These are phyloP conservation scores for Shiraia bambusicola DNA, from an alignment of 2,329 filamentous ascomycete species.

Conservation along the genomic window DNA sequence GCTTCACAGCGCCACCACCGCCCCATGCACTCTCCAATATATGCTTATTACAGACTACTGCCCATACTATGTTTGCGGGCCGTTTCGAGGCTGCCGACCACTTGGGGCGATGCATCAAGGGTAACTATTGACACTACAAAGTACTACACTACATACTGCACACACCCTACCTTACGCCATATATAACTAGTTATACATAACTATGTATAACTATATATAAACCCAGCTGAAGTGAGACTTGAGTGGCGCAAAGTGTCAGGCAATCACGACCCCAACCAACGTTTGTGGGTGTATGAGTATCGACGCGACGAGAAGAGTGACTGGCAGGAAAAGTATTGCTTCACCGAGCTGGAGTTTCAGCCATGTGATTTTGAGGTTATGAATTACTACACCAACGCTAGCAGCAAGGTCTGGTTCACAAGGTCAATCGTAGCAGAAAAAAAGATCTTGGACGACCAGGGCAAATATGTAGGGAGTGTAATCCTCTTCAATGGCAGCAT, in stretches of 20 bases:
- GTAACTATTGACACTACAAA: constrained; percentile 1
- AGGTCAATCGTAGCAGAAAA: constrained; percentile 48
- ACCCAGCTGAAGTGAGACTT: constrained; percentile 35
- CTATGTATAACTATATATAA: no score
- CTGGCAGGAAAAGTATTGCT: constrained; percentile 66
- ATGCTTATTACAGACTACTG: constrained; percentile 6
- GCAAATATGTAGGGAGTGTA: constrained; percentile 42
- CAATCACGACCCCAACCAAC: constrained; percentile 39
- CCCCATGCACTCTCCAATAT: constrained; percentile 4
- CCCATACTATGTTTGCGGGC: no score
- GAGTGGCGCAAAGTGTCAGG: constrained; percentile 38
- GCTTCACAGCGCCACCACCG: constrained; percentile 5
- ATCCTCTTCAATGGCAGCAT: constrained; percentile 49
- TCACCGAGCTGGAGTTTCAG: constrained; percentile 51
- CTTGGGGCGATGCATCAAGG: not conserved
- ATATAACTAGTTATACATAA: no score
- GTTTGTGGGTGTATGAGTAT: constrained; percentile 50
- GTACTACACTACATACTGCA: no score
- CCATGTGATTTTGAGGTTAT: constrained; percentile 35
- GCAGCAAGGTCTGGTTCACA: constrained; percentile 36
- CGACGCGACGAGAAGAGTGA: constrained; percentile 42
- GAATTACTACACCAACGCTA: constrained; percentile 41
- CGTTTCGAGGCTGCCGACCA: no score
- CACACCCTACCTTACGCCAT: not conserved
- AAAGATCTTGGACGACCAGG: constrained; percentile 49